These are phyloP conservation scores for Calonectria naviculata DNA, from an alignment of 2,329 filamentous ascomycete species.

Conservation along the genomic window DNA sequence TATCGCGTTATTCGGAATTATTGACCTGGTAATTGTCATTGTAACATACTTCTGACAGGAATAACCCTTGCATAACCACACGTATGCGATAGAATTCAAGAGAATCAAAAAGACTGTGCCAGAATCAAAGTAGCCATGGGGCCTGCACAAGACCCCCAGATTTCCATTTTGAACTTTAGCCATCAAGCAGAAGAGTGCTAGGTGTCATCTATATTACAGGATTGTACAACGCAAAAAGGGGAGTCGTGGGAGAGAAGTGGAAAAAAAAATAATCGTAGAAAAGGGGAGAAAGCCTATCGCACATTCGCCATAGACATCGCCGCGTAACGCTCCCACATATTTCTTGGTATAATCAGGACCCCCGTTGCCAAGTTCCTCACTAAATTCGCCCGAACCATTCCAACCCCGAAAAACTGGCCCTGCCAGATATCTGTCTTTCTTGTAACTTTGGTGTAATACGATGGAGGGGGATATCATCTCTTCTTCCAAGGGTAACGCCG, in stretches of 20 bases:
- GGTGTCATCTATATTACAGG: slow-evolving; percentile 37
- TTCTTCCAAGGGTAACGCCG: slow-evolving; percentile 40
- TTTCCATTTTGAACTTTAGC: slow-evolving; percentile 14
- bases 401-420: slow-evolving; percentile 5
- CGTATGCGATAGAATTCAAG: too few species aligned
- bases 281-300: not conserved
- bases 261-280: slow-evolving; percentile 2
- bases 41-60: too few species aligned
- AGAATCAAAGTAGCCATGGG: not conserved
- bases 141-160: not conserved
- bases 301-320: slow-evolving; percentile 2
- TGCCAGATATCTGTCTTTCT: slow-evolving; percentile 1
- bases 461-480: slow-evolving; percentile 41
- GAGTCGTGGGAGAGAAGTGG: slow-evolving; percentile 12
- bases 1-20: too few species aligned
- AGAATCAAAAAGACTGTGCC: not conserved
- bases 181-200: slow-evolving; percentile 13
- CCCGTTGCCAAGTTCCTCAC: not conserved
- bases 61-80: not conserved
- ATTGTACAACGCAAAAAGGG: slow-evolving; percentile 24
- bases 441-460: slow-evolving; percentile 20
- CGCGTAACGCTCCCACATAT: not conserved
- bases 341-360: slow-evolving; percentile 15
- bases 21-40: too few species aligned
- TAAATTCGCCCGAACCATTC: slow-evolving; percentile 8